Percentiles rank a stretch among this genome's conserved stretches.
These are phyloP conservation scores for Thecaphora thlaspeos DNA, from an alignment of 1,284 basidiomycete species.

Conservation along the genomic window DNA sequence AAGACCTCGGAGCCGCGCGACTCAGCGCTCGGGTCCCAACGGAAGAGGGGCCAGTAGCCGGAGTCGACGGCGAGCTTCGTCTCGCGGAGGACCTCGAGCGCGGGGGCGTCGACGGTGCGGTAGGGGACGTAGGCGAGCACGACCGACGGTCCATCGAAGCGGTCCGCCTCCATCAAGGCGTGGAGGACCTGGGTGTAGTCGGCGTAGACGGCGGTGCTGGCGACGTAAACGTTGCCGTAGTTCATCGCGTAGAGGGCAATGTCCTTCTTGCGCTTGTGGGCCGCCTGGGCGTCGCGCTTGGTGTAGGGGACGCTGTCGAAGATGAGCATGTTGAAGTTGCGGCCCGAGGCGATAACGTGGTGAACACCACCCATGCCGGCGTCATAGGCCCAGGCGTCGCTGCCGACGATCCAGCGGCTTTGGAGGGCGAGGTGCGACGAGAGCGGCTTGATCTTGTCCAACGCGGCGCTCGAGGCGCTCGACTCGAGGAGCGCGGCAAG, in stretches of 20 bases:
- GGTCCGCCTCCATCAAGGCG: constrained; percentile 86
- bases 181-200: constrained; percentile 94
- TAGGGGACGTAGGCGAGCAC: constrained; percentile 95
- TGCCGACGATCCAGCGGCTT: constrained; percentile 87
- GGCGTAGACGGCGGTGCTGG: constrained; percentile 89
- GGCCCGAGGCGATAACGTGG: constrained; percentile 83
- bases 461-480: constrained; percentile 61
- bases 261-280: constrained; percentile 57
- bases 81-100: constrained; percentile 87
- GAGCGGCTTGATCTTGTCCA: constrained; percentile 42
- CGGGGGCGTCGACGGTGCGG: constrained; percentile 67
- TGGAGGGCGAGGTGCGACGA: constrained; percentile 37
- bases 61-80: constrained; percentile 95
- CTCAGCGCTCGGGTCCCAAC: constrained; percentile 86
- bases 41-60: constrained; percentile 97
- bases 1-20: constrained; percentile 77
- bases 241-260: constrained; percentile 83
- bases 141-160: constrained; percentile 83
- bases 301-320: constrained; percentile 90
- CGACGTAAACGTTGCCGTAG: constrained; percentile 93
- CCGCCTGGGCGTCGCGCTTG: constrained; percentile 61
- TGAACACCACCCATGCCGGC: constrained; percentile 94
- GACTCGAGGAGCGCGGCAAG: constrained; percentile 62
- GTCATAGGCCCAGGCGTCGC: constrained; percentile 96
- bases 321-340: constrained; percentile 92